These are phyloP conservation scores for Penicillium sp. DNA, from an alignment of 2,329 filamentous ascomycete species.

Conservation along the genomic window DNA sequence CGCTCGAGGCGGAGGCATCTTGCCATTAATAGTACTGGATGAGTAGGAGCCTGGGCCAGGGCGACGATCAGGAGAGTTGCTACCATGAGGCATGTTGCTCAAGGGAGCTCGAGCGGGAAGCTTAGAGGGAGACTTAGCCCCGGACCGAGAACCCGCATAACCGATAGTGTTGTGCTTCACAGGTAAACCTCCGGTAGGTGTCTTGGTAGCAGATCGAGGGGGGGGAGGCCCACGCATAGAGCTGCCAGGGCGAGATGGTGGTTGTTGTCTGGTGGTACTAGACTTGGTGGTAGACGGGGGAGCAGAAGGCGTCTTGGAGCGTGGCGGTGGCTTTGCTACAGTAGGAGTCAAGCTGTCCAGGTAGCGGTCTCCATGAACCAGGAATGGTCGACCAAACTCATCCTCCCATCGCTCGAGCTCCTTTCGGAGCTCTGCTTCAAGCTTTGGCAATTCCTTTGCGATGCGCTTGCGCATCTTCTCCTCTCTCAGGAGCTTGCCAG, in stretches of 20 bases:
- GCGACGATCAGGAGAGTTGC: conserved; percentile 77
- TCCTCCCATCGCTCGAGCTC: conserved; percentile 86
- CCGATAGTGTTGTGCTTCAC: conserved; percentile 41
- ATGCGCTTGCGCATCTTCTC: conserved; percentile 99
- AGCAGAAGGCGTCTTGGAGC: conserved; percentile 47
- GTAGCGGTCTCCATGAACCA: conserved; percentile 89
- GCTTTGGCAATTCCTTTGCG: conserved; percentile 89
- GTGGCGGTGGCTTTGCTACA: conserved; percentile 64
- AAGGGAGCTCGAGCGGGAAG: conserved; percentile 49
- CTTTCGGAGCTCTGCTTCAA: conserved; percentile 78
- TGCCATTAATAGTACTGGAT: conserved; percentile 46
- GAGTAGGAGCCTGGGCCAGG: conserved; percentile 43
- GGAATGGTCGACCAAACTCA: conserved; percentile 88
- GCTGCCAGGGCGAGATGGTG: conserved; percentile 32
- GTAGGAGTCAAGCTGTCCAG: conserved; percentile 72
- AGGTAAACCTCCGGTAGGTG: conserved; percentile 44
- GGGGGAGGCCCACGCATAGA: conserved; percentile 42
- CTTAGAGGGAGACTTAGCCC: conserved; percentile 48
- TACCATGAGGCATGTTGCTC: conserved; percentile 50
- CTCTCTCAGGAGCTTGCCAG: conserved; percentile 86
- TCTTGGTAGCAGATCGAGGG: conserved; percentile 47
- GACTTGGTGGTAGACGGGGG: conserved; percentile 31
- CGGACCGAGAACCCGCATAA: conserved; percentile 23
- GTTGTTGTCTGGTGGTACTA: conserved; percentile 25
- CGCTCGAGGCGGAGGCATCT: conserved; percentile 52